Conservation (phyloP, 1,284 basidiomycete genomes). For the Ceratobasidium sp. region DNA sequence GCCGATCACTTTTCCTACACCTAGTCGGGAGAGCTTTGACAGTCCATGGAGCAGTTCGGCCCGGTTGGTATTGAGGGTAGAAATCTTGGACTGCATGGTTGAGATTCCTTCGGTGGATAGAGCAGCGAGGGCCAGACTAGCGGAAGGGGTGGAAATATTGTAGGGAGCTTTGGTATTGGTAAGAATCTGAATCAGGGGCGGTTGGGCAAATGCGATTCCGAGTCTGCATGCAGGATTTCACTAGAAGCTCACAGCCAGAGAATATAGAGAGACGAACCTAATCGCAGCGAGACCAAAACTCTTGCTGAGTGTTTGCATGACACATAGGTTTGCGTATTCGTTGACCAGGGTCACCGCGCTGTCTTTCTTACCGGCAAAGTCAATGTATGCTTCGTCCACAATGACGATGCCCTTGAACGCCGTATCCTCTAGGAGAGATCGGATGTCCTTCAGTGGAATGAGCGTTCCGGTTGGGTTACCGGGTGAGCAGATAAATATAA, state of each 20-base stretch:
- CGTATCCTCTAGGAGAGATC: conserved; percentile 81
- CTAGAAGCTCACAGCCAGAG: neutral
- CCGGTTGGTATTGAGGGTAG: conserved; percentile 73
- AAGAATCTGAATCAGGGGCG: conserved; percentile 90
- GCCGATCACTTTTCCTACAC: conserved; percentile 81
- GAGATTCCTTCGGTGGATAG: conserved; percentile 74
- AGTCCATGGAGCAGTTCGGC: conserved; percentile 67
- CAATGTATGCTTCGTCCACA: conserved; percentile 98
- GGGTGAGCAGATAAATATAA: conserved; percentile 96
- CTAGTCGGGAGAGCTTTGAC: conserved; percentile 63
- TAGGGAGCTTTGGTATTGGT: conserved; percentile 98
- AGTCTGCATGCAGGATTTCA: conserved; percentile 66
- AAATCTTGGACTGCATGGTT: conserved; percentile 76
- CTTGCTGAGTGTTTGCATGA: conserved; percentile 96
- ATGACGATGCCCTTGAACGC: conserved; percentile 91
- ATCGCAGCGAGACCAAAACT: conserved; percentile 97
- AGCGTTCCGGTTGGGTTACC: conserved; percentile 97
- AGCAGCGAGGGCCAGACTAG: conserved; percentile 84
- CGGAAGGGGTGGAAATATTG: conserved; percentile 93
- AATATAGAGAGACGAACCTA: conserved; percentile 66
- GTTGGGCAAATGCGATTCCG: conserved; percentile 91
- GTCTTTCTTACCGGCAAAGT: conserved; percentile 78
- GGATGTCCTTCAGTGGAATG: conserved; percentile 79
- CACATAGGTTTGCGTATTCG: conserved; percentile 90
- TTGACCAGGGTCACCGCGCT: conserved; percentile 78